Conservation (phyloP, 805 yeast species). For the Kodamaea kaohsiungensis region DNA sequence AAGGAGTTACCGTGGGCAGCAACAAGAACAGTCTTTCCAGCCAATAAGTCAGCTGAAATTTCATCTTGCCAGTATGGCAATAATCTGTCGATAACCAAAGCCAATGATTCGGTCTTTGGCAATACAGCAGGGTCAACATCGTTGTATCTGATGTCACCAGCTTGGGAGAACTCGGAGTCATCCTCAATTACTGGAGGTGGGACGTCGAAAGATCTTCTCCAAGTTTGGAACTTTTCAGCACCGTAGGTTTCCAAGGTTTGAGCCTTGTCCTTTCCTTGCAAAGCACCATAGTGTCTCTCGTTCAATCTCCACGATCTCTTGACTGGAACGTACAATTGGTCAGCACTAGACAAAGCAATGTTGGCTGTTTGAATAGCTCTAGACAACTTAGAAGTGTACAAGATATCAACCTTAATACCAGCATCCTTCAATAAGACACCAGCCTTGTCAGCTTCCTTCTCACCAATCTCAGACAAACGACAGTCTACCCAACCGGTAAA, state of each 20-base stretch:
- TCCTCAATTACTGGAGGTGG: conserved; percentile 91
- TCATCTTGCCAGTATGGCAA: conserved; percentile 96
- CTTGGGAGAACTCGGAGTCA: conserved; percentile 80
- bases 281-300: conserved; percentile 99
- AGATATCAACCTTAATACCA: conserved; percentile 79
- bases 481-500: conserved; percentile 99
- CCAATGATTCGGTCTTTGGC: conserved; percentile 93
- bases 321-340: conserved; percentile 87
- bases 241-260: conserved; percentile 87
- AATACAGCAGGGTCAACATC: conserved; percentile 82
- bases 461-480: conserved; percentile 78
- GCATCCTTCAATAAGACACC: conserved; percentile 90
- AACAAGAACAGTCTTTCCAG: conserved; percentile 85
- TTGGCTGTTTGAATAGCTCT: conserved; percentile 98
- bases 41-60: conserved; percentile 80
- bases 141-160: conserved; percentile 79
- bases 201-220: conserved; percentile 96
- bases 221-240: conserved; percentile 88
- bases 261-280: conserved; percentile 98
- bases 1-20: conserved; percentile 99
- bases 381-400: conserved; percentile 87
- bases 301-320: conserved; percentile 96
- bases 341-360: conserved; percentile 87
- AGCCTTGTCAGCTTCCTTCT: conserved; percentile 88
- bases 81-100: conserved; percentile 92